Evolutionary conservation across 441 rosid species (phyloP).

Genomic region (Theobroma grandiflorum): DNA sequence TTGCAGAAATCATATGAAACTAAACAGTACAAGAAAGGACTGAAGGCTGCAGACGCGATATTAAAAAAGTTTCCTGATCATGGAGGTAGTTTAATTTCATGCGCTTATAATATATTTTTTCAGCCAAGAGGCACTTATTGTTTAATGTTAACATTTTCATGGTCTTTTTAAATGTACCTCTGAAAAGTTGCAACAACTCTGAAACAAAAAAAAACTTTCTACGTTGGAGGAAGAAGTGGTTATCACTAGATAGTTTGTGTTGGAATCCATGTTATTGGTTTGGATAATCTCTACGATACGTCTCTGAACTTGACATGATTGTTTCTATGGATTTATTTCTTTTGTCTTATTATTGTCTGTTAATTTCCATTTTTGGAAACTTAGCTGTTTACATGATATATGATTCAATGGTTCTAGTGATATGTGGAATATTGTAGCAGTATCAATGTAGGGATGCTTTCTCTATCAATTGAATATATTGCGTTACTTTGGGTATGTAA

Average conservation of each 20-base stretch:
- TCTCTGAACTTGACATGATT: not conserved
- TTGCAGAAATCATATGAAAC: constrained; percentile 99
- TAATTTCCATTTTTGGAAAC: not conserved
- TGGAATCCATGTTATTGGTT: not conserved
- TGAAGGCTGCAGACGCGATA: constrained; percentile 99
- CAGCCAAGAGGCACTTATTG: not conserved
- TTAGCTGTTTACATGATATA: not conserved
- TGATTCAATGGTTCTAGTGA: not conserved
- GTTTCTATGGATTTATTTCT: not conserved
- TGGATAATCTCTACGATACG: not conserved
- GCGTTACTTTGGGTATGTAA: not conserved
- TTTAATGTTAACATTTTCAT: not conserved
- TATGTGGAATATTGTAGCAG: not conserved
- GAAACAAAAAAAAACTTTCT: constrained; percentile 5
- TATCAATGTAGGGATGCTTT: not conserved
- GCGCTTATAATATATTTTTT: not conserved
- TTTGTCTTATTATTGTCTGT: not conserved
- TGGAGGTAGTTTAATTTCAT: constrained; percentile 71
- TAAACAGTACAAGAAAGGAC: constrained; percentile 97
- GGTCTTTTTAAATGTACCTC: not conserved
- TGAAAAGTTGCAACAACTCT: constrained; percentile 2
- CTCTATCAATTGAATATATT: not conserved
- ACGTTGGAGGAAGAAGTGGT: not conserved
- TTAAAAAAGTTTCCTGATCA: constrained; percentile 97
- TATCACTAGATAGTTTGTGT: not conserved